Percentiles rank a stretch among this genome's conserved stretches.
phyloP scores from a whole-genome alignment of 352 stramenopile species.

The Thalassiosira livingstoniorum region DNA sequence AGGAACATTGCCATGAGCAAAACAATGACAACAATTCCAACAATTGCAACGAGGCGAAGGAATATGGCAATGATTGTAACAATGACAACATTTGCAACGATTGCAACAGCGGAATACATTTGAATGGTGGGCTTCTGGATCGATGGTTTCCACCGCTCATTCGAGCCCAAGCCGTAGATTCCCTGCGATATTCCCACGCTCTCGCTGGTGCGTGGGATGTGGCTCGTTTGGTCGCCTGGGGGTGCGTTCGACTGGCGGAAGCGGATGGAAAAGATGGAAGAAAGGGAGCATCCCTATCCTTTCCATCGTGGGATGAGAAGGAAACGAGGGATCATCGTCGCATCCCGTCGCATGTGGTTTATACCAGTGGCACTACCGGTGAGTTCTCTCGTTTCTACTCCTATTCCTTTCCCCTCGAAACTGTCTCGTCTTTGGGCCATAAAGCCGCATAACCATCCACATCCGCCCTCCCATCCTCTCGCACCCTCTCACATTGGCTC shows the following conservation, averaged over 20 bases:
- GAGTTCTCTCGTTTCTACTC: not conserved
- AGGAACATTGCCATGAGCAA: too few relatives aligned
- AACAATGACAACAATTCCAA: too few relatives aligned
- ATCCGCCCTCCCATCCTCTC: too few relatives aligned
- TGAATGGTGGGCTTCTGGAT: too few relatives aligned
- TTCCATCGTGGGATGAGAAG: conserved; percentile 13
- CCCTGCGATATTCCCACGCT: conserved; percentile 25
- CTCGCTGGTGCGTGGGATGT: conserved; percentile 40
- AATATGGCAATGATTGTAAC: too few relatives aligned
- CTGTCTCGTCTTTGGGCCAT: too few relatives aligned
- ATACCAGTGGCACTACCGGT: conserved; percentile 78
- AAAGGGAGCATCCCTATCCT: conserved; percentile 12
- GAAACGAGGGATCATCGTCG: conserved; percentile 14
- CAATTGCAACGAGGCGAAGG: too few relatives aligned
- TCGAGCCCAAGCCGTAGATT: conserved; percentile 17
- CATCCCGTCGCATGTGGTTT: conserved; percentile 78
- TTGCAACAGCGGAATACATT: too few relatives aligned
- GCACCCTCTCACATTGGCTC: too few relatives aligned
- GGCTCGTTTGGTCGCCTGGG: conserved; percentile 33
- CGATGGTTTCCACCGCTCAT: conserved; percentile 1
- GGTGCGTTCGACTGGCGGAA: not conserved
- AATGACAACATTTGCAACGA: too few relatives aligned
- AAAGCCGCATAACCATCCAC: too few relatives aligned
- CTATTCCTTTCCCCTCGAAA: not conserved
- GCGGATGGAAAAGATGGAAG: not conserved